Base-by-base conservation (phyloP, 2,329 filamentous ascomycete genomes). In the Colletotrichum neosansevieriae region DNA sequence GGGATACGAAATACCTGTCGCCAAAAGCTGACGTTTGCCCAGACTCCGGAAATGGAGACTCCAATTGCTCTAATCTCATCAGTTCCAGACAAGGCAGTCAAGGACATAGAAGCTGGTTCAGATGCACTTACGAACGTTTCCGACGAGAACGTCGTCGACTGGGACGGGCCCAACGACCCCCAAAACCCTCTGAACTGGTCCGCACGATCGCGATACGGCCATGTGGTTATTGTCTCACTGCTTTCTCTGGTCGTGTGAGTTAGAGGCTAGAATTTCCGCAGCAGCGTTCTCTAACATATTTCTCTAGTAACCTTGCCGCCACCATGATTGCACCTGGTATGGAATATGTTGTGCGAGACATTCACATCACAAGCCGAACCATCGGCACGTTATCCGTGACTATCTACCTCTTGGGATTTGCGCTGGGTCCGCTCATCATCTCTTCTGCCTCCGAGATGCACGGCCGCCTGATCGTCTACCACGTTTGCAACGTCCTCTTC, bases 331-430 rank as follows among this genome's bases (percentile, higher is more conserved):
- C 88, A 0, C 87, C 88, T 1, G 86, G 83, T 2, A 82, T 87
- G 1, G 80, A 82, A 0, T 76, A 84, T 32, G 78, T 89, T 9
- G 82, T 86, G 74, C 54, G 72, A 13, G 84, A 88, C 4, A 88
- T 90, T 67, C 40, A 81, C 45, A 82, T 81, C 2, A 80, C 78
- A 4, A 82, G 78, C 69, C 72, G 79, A 10, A 76, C 82, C 54
- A 72, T 88, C 3, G 79, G 79, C 10, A 82, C 82, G 0, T 84
- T 89, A 60, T 83, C 86, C 71, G 81, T 89, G 3, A 86, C 85
- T 5, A 84, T 92, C 19, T 91, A 90, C 74, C 82, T 93, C 3
- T 79, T 92, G 0, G 90, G 91, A 29, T 88, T 88, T 67, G 86
- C 85, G 1, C 81, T 85, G 34, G 89, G 89, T 0, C 89, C 89